Evolutionary conservation across 176 grass and related monocot genomes (phyloP).

Genomic region (Rhynchospora breviuscula): DNA sequence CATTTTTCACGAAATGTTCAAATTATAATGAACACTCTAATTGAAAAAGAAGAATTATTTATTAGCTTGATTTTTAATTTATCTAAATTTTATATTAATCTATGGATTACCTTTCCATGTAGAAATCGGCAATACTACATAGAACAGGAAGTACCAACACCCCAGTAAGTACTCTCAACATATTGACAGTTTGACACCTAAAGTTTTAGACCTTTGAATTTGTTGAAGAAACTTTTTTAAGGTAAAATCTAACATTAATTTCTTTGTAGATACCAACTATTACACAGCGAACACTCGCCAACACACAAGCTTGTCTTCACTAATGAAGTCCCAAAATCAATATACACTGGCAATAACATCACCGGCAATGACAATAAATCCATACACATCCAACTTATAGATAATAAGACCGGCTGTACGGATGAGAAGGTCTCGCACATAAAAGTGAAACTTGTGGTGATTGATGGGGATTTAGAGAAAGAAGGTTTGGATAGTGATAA

Average conservation of each 20-base stretch:
- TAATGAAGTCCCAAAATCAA: slow-evolving; percentile 52
- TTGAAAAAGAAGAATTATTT: neutral
- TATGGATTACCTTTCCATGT: neutral
- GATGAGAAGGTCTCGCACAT: slow-evolving; percentile 40
- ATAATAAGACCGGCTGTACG: slow-evolving; percentile 47
- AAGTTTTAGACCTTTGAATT: no score
- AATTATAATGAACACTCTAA: slow-evolving; percentile 5
- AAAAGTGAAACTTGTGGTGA: slow-evolving; percentile 73
- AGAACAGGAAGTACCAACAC: neutral
- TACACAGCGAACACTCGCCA: slow-evolving; percentile 26
- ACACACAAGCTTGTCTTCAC: slow-evolving; percentile 70
- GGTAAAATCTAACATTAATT: slow-evolving; percentile 29
- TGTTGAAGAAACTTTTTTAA: neutral
- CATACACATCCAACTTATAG: slow-evolving; percentile 51
- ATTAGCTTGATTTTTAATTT: neutral
- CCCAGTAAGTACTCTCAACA: slow-evolving; percentile 2
- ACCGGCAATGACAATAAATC: slow-evolving; percentile 54
- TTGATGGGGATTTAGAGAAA: slow-evolving; percentile 88
- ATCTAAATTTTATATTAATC: neutral
- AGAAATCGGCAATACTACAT: slow-evolving; percentile 20
- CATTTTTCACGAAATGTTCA: neutral
- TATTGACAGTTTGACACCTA: neutral
- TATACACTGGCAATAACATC: slow-evolving; percentile 76
- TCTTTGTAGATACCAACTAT: slow-evolving; percentile 35
- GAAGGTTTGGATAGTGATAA: slow-evolving; percentile 74